Base-by-base conservation (phyloP, 73 alveolate species). In the Paramecium primaurelia region DNA sequence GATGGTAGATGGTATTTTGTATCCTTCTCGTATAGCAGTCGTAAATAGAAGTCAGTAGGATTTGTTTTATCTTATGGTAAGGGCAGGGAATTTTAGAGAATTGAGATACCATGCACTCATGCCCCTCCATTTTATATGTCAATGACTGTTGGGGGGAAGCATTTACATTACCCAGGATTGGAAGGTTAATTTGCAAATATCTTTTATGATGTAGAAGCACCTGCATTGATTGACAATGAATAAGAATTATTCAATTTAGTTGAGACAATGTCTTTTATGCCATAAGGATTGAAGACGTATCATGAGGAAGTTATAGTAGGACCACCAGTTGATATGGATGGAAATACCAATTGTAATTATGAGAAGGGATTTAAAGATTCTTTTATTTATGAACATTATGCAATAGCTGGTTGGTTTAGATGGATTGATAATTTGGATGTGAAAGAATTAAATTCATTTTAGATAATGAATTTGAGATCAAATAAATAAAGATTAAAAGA, bases 1-100 rank as follows among this genome's bases (percentile, higher is more conserved):
- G 75, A 80, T 1, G 91, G 91, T 40, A 80, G 91, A 36, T 80
- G 91, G 91, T 80, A 80, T 26, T 80, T 80, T 32, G 58, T 80
- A 51, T 45, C 77, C 2, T 80, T 44, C 91, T 80, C 91, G 5
- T 80, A 80, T 25, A 42, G 77, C 25, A 49, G 77, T 36, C 49
- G 58, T 16, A 42, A 80, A 47, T 47, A 80, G 16, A 80, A 18
- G 16, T 22, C 91, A 80, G 73, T 80, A 28, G 91, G 91, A 42
- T 44, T 80, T 80, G 77, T 80, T 8, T 25, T 80, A 26, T 16
- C 20, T 0, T 80, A 80, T 47, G 88, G 60, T 38, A 75, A 42
- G 49, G 34, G 59, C 3, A n/a, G 91, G 14, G 58, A 80, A 18
- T 32, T 32, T 36, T 45, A 80, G 30, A 80, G 58, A 49, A 6